Conservation (phyloP, 805 yeast genomes). For the Ogataea pilisensis region DNA sequence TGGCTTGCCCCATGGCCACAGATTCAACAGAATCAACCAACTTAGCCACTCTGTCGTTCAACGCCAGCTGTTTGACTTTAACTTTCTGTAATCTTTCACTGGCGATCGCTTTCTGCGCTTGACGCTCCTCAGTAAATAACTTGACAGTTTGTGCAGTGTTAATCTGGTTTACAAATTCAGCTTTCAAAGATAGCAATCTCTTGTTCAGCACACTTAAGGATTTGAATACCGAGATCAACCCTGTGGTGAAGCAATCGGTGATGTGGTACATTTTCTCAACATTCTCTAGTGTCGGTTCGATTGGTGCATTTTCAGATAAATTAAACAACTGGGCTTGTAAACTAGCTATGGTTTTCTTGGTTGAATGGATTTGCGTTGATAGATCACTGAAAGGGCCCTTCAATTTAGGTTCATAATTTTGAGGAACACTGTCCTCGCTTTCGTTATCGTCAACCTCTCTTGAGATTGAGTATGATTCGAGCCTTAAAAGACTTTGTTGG, state of each 20-base stretch:
- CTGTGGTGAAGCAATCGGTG: constrained; percentile 14
- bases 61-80: constrained; percentile 26
- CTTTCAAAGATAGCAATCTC: constrained; percentile 15
- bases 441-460: neutral
- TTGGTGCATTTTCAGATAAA: constrained; percentile 1
- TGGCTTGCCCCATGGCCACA: constrained; percentile 5
- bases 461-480: neutral
- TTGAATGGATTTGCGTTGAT: constrained; percentile 5
- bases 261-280: constrained; percentile 12
- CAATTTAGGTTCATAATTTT: constrained; percentile 8
- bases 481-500: neutral
- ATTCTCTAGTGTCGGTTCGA: constrained; percentile 13
- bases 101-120: constrained; percentile 16
- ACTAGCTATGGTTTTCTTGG: constrained; percentile 8
- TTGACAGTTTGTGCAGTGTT: constrained; percentile 13
- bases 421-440: neutral
- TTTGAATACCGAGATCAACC: constrained; percentile 19
- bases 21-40: constrained; percentile 7
- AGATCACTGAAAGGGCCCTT: constrained; percentile 4
- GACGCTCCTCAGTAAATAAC: constrained; percentile 12
- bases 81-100: constrained; percentile 32
- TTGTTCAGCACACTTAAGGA: constrained; percentile 13
- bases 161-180: constrained; percentile 26
- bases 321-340: constrained; percentile 7
- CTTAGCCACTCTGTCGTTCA: constrained; percentile 18